phyloP scores from a whole-genome alignment of 441 rosid species.

The Flueggea neowawraea region DNA sequence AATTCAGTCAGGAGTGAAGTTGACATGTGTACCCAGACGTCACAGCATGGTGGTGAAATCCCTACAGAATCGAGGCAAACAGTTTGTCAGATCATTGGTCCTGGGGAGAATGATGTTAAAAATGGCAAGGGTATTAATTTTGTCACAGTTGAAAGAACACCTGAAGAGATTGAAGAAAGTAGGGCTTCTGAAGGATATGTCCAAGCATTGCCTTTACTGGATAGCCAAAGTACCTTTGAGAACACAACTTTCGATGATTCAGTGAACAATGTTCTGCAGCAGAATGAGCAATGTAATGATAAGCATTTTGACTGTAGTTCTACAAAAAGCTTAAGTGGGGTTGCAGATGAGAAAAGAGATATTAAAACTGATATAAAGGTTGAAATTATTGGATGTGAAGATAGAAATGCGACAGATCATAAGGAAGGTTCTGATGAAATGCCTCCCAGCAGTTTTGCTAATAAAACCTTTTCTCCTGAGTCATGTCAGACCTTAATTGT shows the following conservation, averaged over 20 bases:
- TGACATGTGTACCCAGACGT: slow-evolving; percentile 9
- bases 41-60: slow-evolving; percentile 2
- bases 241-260: slow-evolving; percentile 19
- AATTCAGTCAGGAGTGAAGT: slow-evolving; percentile 20
- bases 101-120: slow-evolving; percentile 12
- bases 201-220: slow-evolving; percentile 14
- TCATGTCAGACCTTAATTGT: slow-evolving; percentile 17
- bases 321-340: slow-evolving; percentile 16
- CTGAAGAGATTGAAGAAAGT: slow-evolving; percentile 15
- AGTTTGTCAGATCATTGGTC: slow-evolving; percentile 2
- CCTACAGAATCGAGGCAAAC: slow-evolving; percentile 1
- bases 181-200: slow-evolving; percentile 11
- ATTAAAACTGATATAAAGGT: slow-evolving; percentile 28
- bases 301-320: slow-evolving; percentile 18
- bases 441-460: slow-evolving; percentile 11
- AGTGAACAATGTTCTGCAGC: slow-evolving; percentile 11
- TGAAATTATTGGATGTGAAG: slow-evolving; percentile 19
- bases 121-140: slow-evolving; percentile 19
- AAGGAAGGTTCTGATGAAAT: slow-evolving; percentile 27
- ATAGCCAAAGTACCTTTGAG: slow-evolving; percentile 19
- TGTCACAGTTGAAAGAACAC: slow-evolving; percentile 23
- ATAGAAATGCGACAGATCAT: slow-evolving; percentile 24
- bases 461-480: slow-evolving; percentile 11
- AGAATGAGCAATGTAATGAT: slow-evolving; percentile 22
- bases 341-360: slow-evolving; percentile 31